Evolutionary conservation across 371 early-diverging fungal genomes (phyloP), one percentile per base, ranked within the genome.

Genomic region (Circinella minor): DNA sequence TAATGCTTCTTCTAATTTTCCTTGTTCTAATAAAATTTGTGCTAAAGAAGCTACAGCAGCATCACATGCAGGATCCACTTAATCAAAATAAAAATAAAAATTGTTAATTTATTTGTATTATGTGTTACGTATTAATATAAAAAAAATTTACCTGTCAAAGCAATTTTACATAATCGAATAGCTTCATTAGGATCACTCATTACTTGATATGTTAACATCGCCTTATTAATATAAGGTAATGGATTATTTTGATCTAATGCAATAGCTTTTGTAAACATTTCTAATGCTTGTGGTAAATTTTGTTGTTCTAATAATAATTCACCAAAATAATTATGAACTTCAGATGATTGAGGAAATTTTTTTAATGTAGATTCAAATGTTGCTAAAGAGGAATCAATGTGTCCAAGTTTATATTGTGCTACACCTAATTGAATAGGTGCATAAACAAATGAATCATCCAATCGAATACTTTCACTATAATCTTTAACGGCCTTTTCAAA

Each of bases 281-380:
- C 87, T 67, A 86, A 77, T 9, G 95, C 94, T 70, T 94, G 92
- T 11, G 88, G 86, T 51, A 91, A 85, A 55, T 87, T 86, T 75
- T 93, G 93, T 76, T 94, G 93, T 72, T 98, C 98, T 63, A 95
- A 83, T 57, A 96, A 79, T 20, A 98, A 86, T 82, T 98, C 99
- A 75, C 97, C 98, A 69, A 95, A 95, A 82, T 97, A 98, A 87
- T 98, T 97, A 87, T 88, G 95, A 36, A 97, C 92, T 77, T 98
- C 98, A 47, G 94, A 90, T 49, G 91, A 89, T 39, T 89, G 75
- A 55, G 91, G 88, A 87, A 98, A 98, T 67, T 89, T 87, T 74
- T 86, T 84, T 70, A 89, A 78, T 0, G 95, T 92, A 76, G 90
- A 89, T 76, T 90, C 88, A 83, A 98, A 98, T 5, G 90, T 93